Evolutionary conservation across 2,329 filamentous ascomycete species (phyloP), one percentile per base, ranked within the genome.

Genomic region (Venturia nashicola): DNA sequence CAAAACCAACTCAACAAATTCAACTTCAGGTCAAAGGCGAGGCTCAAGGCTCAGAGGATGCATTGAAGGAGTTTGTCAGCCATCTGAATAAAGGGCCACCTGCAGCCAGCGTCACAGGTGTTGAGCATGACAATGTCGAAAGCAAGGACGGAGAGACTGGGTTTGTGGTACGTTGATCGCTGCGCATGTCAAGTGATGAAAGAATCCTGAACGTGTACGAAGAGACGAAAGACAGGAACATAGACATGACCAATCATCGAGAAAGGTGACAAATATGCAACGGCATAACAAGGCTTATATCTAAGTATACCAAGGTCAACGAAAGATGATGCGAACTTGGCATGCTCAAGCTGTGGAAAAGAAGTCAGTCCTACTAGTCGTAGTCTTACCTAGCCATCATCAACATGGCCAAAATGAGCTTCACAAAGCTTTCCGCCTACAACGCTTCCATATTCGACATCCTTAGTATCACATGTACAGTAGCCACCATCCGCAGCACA

Each of bases 1-100:
- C 7, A 5, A 36, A 55, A 36, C 1, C 16, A 36, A 36, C 51
- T 57, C 32, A 57, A 57, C 32, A n/a, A 7, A 2, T 27, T 8
- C 27, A 57, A 34, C 23, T 9, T 18, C 68, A 96, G 90, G 92
- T 97, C 59, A 85, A 90, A 71, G 93, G 93, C 34, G 92, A 97
- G 76, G 91, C 87, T 5, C 93, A 97, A 73, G 92, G 91, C 39
- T 79, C 83, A 1, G 80, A 86, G 1, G 81, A 84, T 0, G 76
- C 81, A 2, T 73, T 97, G 34, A 76, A 85, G 62, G 82, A 85
- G 64, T 88, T 97, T 68, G 76, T 96, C 43, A 84, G 87, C 68
- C 86, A 90, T 67, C 77, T 97, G 59, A 82, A 91, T 70, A 82
- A 84, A 62, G 93, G 93, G 0, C 92, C 92, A 0, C 77, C 80